A percentile compares a stretch with the other conserved stretches of the same genome.
Conservation (phyloP, 345 rosid genomes). For the Arabis alpina region DNA sequence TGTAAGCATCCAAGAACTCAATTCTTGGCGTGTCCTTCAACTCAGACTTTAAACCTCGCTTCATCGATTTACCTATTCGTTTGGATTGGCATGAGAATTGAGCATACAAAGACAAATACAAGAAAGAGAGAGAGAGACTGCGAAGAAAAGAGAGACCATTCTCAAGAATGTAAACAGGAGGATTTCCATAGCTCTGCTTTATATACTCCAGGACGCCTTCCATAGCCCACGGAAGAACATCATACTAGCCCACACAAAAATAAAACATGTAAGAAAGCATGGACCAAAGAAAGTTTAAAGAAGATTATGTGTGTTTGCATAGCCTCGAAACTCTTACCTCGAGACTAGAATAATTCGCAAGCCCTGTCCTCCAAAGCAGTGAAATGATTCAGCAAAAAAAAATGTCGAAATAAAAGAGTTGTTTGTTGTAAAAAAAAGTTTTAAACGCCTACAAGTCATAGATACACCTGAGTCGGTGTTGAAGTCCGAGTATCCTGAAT, state of each 20-base stretch:
- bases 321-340: conserved; percentile 27
- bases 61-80: conserved; percentile 36
- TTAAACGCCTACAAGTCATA: not conserved
- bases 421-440: not conserved
- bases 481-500: conserved; percentile 36
- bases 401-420: not conserved
- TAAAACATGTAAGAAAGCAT: not conserved
- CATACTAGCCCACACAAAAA: conserved; percentile 29
- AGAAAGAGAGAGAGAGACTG: not conserved
- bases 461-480: conserved; percentile 42
- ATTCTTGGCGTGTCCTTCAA: conserved; percentile 42
- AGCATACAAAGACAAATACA: not conserved
- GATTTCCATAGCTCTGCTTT: conserved; percentile 46
- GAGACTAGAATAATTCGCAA: conserved; percentile 6
- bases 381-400: conserved; percentile 10
- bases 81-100: not conserved
- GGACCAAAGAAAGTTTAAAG: not conserved
- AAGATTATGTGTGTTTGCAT: not conserved
- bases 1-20: conserved; percentile 38
- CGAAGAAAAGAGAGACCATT: conserved; percentile 36
- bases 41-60: conserved; percentile 42
- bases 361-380: conserved; percentile 22
- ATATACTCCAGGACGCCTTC: conserved; percentile 44
- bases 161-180: conserved; percentile 52
- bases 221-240: conserved; percentile 42